phyloP scores from a whole-genome alignment of 495 filamentous ascomycete species.

The Corynascus novoguineensis region DNA sequence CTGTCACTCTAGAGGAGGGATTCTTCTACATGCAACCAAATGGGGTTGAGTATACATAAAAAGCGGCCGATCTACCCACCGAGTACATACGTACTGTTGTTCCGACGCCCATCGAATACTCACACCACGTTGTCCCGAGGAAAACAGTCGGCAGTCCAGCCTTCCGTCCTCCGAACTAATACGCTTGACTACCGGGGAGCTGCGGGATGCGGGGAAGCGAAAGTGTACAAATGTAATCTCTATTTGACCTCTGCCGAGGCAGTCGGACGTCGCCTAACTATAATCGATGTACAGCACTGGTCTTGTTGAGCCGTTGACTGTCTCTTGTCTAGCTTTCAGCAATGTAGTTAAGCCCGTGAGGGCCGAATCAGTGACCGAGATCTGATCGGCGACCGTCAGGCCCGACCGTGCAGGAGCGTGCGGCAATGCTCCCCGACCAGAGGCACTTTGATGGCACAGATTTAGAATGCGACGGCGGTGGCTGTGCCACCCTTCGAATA shows the following conservation, averaged over 20 bases:
- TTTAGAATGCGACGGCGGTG: not conserved
- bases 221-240: not conserved
- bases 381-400: not conserved
- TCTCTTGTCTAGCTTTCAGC: not conserved
- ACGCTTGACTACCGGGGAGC: not conserved
- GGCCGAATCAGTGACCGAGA: not conserved
- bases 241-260: not conserved
- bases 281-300: not conserved
- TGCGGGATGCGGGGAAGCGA: not conserved
- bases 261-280: not conserved
- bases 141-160: not conserved
- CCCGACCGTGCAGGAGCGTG: not conserved
- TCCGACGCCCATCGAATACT: too few relatives aligned
- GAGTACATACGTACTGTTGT: too few relatives aligned
- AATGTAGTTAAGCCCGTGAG: not conserved
- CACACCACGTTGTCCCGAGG: not conserved
- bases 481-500: slow-evolving; percentile 11
- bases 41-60: not conserved
- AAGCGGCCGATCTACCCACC: not conserved
- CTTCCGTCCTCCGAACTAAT: not conserved
- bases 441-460: not conserved
- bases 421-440: not conserved
- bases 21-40: too few relatives aligned
- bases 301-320: not conserved
- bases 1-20: too few relatives aligned